Percentiles rank a stretch among this genome's conserved stretches.
Conservation (phyloP, 2,329 filamentous ascomycete species). For the Leptoxyphium fumago region DNA sequence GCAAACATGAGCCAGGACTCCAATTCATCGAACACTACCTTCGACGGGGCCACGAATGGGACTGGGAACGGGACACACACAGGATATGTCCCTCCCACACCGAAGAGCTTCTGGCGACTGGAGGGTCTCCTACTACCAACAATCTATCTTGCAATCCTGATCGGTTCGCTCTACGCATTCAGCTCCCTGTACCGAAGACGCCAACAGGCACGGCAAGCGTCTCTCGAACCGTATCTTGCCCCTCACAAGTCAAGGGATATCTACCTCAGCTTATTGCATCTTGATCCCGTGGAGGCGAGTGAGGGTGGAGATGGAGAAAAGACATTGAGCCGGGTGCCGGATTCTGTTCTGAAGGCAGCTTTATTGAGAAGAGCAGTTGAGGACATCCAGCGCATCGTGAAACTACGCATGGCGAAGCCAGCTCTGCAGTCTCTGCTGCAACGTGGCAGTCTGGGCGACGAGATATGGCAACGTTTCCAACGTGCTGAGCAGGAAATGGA, state of each 20-base stretch:
- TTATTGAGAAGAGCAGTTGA: constrained; percentile 79
- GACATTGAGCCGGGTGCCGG: constrained; percentile 50
- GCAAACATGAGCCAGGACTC: constrained; percentile 13
- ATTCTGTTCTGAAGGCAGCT: constrained; percentile 74
- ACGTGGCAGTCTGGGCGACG: constrained; percentile 85
- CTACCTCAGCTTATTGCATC: constrained; percentile 82
- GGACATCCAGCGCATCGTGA: constrained; percentile 82
- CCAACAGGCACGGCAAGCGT: constrained; percentile 65
- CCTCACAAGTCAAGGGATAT: constrained; percentile 84
- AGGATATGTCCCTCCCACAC: constrained; percentile 8
- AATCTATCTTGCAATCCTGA: constrained; percentile 75
- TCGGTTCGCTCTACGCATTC: constrained; percentile 81
- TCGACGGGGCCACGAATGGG: no score
- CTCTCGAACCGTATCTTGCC: constrained; percentile 87
- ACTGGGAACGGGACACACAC: constrained; percentile 10
- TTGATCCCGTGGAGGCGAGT: constrained; percentile 37
- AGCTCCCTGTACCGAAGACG: constrained; percentile 85
- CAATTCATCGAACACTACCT: constrained; percentile 11
- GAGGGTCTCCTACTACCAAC: constrained; percentile 72
- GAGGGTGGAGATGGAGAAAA: constrained; percentile 49
- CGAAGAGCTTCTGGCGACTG: constrained; percentile 38
- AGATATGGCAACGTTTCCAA: constrained; percentile 84
- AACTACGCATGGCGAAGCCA: constrained; percentile 77
- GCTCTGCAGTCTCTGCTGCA: constrained; percentile 72
- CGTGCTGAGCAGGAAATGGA: constrained; percentile 96